Evolutionary conservation across 176 grass and related monocot species (phyloP), one percentile per base, ranked within the genome.

Genomic region (Carex myosuroides): DNA sequence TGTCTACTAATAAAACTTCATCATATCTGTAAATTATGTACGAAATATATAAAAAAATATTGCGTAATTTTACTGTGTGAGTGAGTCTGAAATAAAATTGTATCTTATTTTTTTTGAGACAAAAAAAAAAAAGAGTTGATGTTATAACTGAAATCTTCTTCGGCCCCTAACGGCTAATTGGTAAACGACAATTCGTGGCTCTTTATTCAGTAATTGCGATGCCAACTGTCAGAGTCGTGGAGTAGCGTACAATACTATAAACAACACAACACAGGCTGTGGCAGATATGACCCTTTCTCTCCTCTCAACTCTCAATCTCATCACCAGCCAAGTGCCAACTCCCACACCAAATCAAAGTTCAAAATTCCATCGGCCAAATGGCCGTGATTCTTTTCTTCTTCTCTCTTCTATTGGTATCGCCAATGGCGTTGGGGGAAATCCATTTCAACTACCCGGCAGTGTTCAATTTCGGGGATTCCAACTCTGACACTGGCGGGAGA

Each of bases 391-490:
- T 76, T 21, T 32, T 13, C 26, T 39, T 79, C 24, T 30, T 14
- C 50, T 72, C 29, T 0, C 4, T 87, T 63, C 18, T 83, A 13
- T 54, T 82, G 11, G 55, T 35, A 13, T 14, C 81, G 12, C 64
- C 18, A 9, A 4, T 39, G 57, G 57, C 79, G 16, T 79, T 35
- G 32, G 64, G 6, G 21, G 75, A 77, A 4, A 79, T 87, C 85
- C 33, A 87, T 89, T 95, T 99, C 61, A 35, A 86, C 79, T 91
- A 85, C 80, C 93, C 93, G 1, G 93, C 96, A 32, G 88, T 92
- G 53, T 99, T 99, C 91, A 99, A 99, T 85, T 99, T 99, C 81
- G 96, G 96, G 8, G 96, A 99, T 84, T 99, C 96, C 70, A 99
- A 99, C 83, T 95, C 93, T 71, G 96, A 99, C 86, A 99, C 96